phyloP scores from a whole-genome alignment of 1,139 yeast genomes.

The Blastobotrys ciferrii region DNA sequence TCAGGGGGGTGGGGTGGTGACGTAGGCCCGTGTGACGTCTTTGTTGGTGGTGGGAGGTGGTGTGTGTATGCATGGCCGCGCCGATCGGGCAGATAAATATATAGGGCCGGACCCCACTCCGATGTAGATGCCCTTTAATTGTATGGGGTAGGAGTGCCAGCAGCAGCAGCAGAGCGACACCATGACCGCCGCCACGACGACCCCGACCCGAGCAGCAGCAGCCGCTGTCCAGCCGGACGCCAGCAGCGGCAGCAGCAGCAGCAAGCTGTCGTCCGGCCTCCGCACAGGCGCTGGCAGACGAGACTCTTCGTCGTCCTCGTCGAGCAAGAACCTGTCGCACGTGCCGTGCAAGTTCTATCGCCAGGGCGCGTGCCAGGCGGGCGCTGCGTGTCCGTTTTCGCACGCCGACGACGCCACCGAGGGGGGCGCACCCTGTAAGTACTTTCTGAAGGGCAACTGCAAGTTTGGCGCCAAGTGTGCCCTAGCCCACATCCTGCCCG shows the following conservation, averaged over 20 bases:
- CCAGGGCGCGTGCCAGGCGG: conserved; percentile 95
- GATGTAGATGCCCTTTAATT: not conserved
- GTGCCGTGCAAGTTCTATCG: conserved; percentile 92
- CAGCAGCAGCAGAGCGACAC: too few relatives aligned
- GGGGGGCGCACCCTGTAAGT: conserved; percentile 83
- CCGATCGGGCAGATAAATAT: not conserved
- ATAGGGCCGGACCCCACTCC: not conserved
- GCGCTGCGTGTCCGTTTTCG: conserved; percentile 85
- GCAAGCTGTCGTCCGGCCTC: conserved; percentile 18
- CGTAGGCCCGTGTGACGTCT: too few relatives aligned
- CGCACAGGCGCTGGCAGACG: conserved; percentile 11
- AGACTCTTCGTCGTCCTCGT: conserved; percentile 2
- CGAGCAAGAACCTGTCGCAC: conserved; percentile 56
- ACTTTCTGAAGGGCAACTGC: conserved; percentile 91
- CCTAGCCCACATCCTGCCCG: conserved; percentile 83
- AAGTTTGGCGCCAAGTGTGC: conserved; percentile 93
- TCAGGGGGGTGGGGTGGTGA: too few relatives aligned
- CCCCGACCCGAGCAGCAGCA: not conserved
- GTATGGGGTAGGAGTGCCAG: not conserved
- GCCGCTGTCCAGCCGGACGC: not conserved
- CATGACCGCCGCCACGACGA: not conserved
- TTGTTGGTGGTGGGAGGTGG: too few relatives aligned
- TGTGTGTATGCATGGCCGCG: not conserved
- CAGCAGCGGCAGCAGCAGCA: too few relatives aligned
- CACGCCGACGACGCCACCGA: conserved; percentile 69